Percentiles rank a stretch among this genome's conserved stretches.
These are phyloP conservation scores for Sarocladium brachiariae DNA, from an alignment of 2,329 filamentous ascomycete genomes.

Conservation along the genomic window DNA sequence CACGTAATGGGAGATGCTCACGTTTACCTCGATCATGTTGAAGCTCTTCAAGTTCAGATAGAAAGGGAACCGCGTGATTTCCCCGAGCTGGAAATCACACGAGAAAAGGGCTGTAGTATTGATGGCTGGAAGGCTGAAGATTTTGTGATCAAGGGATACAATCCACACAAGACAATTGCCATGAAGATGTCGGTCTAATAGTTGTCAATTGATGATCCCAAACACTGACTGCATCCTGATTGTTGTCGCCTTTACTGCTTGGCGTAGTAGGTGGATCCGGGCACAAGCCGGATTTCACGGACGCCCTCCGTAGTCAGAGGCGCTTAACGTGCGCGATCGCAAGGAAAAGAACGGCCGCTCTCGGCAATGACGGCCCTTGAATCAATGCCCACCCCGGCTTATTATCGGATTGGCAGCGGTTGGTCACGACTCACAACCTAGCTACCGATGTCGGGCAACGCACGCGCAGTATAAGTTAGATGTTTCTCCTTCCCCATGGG, in stretches of 20 bases:
- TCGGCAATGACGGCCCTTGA: background rate
- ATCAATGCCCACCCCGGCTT: background rate
- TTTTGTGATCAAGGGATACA: conserved; percentile 80
- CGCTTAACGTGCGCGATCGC: background rate
- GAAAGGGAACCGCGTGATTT: conserved; percentile 74
- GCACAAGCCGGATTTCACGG: background rate
- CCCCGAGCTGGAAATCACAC: conserved; percentile 66
- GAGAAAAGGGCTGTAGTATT: conserved; percentile 64
- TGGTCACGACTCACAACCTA: conserved; percentile 2
- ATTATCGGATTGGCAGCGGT: background rate
- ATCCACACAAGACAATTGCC: conserved; percentile 82
- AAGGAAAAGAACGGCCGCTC: background rate
- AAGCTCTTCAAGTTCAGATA: conserved; percentile 76
- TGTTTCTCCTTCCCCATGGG: background rate
- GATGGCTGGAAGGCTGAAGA: conserved; percentile 89
- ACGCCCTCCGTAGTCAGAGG: background rate
- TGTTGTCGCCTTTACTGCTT: background rate
- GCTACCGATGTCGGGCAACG: conserved; percentile 1
- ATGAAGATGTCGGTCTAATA: conserved; percentile 97
- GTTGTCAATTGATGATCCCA: conserved; percentile 3
- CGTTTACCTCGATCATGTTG: conserved; percentile 87
- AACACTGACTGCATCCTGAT: background rate
- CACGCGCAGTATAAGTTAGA: background rate
- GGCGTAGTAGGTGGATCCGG: background rate
- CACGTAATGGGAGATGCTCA: conserved; percentile 99